phyloP scores from a whole-genome alignment of 192 early-diverging fungal species.

The Backusella australiensis region DNA sequence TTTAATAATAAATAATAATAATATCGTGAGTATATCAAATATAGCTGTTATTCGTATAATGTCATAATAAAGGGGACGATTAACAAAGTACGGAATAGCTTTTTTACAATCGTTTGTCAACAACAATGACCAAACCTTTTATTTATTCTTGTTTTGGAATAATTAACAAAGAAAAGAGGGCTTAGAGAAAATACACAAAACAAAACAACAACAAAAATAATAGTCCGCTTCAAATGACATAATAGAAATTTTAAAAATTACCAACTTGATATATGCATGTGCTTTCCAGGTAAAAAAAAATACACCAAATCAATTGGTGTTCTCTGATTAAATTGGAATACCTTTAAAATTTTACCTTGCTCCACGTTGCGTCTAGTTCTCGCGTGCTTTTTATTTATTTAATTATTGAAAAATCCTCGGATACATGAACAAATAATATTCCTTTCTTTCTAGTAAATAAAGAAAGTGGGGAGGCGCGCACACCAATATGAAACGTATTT shows the following conservation, averaged over 20 bases:
- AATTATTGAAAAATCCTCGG: no score
- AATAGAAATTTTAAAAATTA: not conserved
- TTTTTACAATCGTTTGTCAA: not conserved
- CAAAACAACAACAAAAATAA: no score
- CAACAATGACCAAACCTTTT: not conserved
- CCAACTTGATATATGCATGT: not conserved
- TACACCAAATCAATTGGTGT: no score
- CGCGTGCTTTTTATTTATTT: no score
- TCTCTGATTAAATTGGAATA: no score
- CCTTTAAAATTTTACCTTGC: no score
- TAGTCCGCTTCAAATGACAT: not conserved
- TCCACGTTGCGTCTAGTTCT: no score
- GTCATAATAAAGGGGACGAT: not conserved
- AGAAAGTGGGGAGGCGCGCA: no score
- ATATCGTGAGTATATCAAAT: not conserved
- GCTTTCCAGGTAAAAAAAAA: not conserved
- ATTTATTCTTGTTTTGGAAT: not conserved
- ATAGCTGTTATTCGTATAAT: not conserved
- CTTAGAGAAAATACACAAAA: not conserved
- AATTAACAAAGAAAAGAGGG: not conserved
- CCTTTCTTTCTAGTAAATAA: no score
- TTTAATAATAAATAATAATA: not conserved
- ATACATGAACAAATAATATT: no score
- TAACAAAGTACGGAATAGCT: not conserved
- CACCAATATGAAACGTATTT: no score